Conservation (phyloP, 306 rosid species). For the Phaseolus lunatus region DNA sequence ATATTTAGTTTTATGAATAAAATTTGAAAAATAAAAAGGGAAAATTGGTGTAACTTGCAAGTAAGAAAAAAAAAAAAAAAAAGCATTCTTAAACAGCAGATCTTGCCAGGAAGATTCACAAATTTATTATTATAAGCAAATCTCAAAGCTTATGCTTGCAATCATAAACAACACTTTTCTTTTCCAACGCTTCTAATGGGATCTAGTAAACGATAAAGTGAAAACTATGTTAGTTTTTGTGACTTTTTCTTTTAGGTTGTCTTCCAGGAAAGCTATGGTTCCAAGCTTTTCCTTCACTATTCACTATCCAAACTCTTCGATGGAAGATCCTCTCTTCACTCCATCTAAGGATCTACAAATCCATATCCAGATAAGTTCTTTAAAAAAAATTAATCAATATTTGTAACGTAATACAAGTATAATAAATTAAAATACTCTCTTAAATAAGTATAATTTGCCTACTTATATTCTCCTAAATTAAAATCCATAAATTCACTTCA, state of each 20-base stretch:
- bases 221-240: conserved; percentile 1
- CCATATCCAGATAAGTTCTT: too few species aligned
- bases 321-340: conserved; percentile 22
- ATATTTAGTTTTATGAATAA: too few species aligned
- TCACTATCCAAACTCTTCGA: conserved; percentile 28
- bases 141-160: conserved; percentile 36
- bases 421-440: neutral
- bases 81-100: conserved; percentile 3
- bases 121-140: conserved; percentile 30
- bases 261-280: conserved; percentile 37
- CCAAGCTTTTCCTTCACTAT: conserved; percentile 40
- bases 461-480: neutral
- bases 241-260: conserved; percentile 27
- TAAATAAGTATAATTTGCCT: neutral
- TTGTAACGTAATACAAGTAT: neutral
- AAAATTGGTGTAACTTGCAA: conserved; percentile 14
- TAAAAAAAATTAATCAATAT: neutral
- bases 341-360: too few species aligned
- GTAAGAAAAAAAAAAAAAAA: too few species aligned
- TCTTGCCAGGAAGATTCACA: conserved; percentile 24
- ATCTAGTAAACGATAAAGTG: conserved; percentile 38
- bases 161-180: conserved; percentile 19
- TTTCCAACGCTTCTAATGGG: conserved; percentile 38
- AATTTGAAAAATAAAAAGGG: neutral
- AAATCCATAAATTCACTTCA: neutral